Evolutionary conservation across 345 rosid genomes (phyloP), one percentile per base, ranked within the genome.

Genomic region (Salix dunnii): DNA sequence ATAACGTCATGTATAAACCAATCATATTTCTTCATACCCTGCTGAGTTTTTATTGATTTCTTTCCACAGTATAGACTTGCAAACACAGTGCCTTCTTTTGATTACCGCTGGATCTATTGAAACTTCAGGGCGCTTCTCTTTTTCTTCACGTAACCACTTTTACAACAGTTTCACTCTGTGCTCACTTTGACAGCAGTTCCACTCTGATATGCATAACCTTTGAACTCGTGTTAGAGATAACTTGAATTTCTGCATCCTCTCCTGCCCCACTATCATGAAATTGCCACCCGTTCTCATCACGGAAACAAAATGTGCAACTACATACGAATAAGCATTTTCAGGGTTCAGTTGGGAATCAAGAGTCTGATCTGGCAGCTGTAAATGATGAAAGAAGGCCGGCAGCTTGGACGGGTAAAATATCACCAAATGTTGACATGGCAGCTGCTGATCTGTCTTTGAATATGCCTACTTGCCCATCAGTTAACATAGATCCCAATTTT

Each of bases 351-450:
- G 53, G 42, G 33, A 42, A 65, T 74, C 62, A 80, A 21, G 72
- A 58, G 69, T 82, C 84, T 36, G 88, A 84, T 86, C 94, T 84
- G 67, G 88, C 81, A 40, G 89, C 76, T 7, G 99, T 93, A 83
- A 96, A 93, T 68, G 99, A 96, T 74, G 99, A 96, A 86, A 96
- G 98, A 81, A 96, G 94, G 76, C 98, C 97, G 0, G 97, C 95
- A 36, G 99, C 99, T 80, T 92, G 98, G 68, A 87, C 90, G 5
- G 99, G 99, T 77, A 96, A 84, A 81, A 96, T 94, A 83, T 96
- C 99, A 42, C 99, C 97, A 73, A 96, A 96, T 9, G 98, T 89
- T 40, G 98, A 96, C 94, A 96, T 92, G 73, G 98, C 95, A 33
- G 99, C 87, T 8, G 97, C 94, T 53, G 99, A 93, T 88, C 95